These are phyloP conservation scores for Ophiocordyceps unilateralis DNA, from an alignment of 2,329 filamentous ascomycete genomes.

Conservation along the genomic window DNA sequence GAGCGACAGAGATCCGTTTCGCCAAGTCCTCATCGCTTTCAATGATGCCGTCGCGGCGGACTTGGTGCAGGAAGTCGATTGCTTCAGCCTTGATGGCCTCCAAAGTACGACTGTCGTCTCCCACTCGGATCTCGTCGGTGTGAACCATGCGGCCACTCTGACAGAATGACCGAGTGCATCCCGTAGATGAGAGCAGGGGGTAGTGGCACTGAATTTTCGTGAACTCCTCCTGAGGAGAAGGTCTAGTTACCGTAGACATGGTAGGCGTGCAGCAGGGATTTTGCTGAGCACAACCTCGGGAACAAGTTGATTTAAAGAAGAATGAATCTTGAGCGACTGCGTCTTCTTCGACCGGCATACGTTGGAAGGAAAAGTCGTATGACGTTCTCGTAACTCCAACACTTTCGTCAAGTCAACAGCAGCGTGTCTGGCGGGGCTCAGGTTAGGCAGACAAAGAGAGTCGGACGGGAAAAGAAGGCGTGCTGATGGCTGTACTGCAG, in stretches of 20 bases:
- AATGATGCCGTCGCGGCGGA: not conserved
- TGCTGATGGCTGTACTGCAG: too few species aligned
- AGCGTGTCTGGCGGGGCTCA: too few species aligned
- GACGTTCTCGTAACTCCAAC: too few species aligned
- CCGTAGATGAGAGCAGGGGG: constrained; percentile 1
- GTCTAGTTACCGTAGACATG: not conserved
- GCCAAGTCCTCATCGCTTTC: not conserved
- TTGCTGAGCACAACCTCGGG: too few species aligned
- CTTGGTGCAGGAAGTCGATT: constrained; percentile 1
- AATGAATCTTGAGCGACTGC: too few species aligned
- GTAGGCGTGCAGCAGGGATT: too few species aligned
- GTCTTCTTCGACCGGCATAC: not conserved
- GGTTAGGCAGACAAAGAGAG: not conserved
- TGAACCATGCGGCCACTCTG: constrained; percentile 1
- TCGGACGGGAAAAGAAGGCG: too few species aligned
- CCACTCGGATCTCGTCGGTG: constrained; percentile 1
- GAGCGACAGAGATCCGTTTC: not conserved
- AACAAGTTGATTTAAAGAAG: too few species aligned
- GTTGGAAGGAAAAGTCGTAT: not conserved
- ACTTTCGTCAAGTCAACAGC: too few species aligned
- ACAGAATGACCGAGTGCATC: constrained; percentile 1
- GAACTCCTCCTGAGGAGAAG: constrained; percentile 1
- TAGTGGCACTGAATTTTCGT: constrained; percentile 1
- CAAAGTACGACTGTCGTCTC: not conserved
- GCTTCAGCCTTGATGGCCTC: not conserved